phyloP scores from a whole-genome alignment of 169 alveolate genomes.

The Cryptosporidium sp. region DNA sequence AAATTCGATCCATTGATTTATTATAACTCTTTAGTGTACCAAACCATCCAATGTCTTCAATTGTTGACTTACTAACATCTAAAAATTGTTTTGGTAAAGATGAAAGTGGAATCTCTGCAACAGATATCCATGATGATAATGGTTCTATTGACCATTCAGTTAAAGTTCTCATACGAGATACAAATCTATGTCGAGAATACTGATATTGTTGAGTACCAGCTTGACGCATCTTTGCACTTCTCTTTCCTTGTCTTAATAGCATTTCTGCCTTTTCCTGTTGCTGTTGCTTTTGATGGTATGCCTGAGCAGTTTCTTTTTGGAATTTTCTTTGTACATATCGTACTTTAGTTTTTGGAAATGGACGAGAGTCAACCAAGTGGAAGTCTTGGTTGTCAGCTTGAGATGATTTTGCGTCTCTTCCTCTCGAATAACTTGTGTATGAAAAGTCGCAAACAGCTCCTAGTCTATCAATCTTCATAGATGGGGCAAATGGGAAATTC shows the following conservation, averaged over 20 bases:
- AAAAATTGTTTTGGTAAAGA: slow-evolving; percentile 87
- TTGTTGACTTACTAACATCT: slow-evolving; percentile 80
- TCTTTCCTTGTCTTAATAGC: slow-evolving; percentile 63
- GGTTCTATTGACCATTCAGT: slow-evolving; percentile 94
- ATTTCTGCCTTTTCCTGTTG: slow-evolving; percentile 75
- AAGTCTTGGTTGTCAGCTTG: slow-evolving; percentile 54
- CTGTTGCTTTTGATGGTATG: slow-evolving; percentile 74
- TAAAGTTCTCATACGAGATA: slow-evolving; percentile 82
- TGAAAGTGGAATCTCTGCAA: slow-evolving; percentile 88
- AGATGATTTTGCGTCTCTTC: slow-evolving; percentile 43
- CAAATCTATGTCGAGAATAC: slow-evolving; percentile 70
- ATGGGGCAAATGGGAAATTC: slow-evolving; percentile 87
- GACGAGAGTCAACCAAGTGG: slow-evolving; percentile 74
- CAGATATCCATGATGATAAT: slow-evolving; percentile 88
- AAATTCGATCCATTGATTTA: slow-evolving; percentile 86
- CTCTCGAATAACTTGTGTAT: slow-evolving; percentile 80
- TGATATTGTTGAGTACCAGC: slow-evolving; percentile 67
- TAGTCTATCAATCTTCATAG: slow-evolving; percentile 85
- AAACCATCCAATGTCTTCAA: slow-evolving; percentile 88
- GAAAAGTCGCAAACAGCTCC: slow-evolving; percentile 88
- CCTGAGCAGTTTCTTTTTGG: slow-evolving; percentile 72
- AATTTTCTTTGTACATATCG: slow-evolving; percentile 62
- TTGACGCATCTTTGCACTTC: slow-evolving; percentile 62
- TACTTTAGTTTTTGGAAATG: slow-evolving; percentile 66
- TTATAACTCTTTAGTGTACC: slow-evolving; percentile 88